Evolutionary conservation across 2,329 filamentous ascomycete genomes (phyloP).

Genomic region (Nothomitra cinnamomea): DNA sequence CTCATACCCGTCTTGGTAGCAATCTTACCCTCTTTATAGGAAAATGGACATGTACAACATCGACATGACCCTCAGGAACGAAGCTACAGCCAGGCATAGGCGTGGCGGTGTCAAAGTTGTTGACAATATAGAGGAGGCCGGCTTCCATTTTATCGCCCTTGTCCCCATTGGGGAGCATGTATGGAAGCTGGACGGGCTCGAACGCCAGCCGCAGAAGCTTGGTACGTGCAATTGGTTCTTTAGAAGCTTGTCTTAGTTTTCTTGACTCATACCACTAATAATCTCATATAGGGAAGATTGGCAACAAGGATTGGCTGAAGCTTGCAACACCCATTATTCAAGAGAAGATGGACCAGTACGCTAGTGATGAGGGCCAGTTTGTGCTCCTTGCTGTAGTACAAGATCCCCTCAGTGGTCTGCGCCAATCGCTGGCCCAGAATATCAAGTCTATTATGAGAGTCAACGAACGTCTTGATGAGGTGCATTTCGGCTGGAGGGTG

Average conservation of each 20-base stretch:
- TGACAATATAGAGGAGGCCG: conserved; percentile 30
- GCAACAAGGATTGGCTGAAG: conserved; percentile 45
- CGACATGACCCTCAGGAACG: conserved; percentile 42
- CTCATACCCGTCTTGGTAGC: conserved; percentile 1
- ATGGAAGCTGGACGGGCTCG: conserved; percentile 81
- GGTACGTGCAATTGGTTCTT: conserved; percentile 22
- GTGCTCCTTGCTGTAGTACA: conserved; percentile 59
- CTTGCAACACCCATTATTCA: conserved; percentile 48
- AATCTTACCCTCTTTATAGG: conserved; percentile 20
- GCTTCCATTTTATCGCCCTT: conserved; percentile 81
- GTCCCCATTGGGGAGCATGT: conserved; percentile 57
- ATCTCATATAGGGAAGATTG: conserved; percentile 15
- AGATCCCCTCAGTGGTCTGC: conserved; percentile 39
- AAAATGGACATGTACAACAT: conserved; percentile 61
- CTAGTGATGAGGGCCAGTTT: conserved; percentile 51
- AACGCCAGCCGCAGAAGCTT: conserved; percentile 49
- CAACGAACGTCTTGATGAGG: conserved; percentile 22
- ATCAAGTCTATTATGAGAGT: conserved; percentile 26
- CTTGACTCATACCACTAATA: not conserved
- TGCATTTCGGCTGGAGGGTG: conserved; percentile 27
- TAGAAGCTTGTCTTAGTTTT: not conserved
- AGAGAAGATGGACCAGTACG: conserved; percentile 48
- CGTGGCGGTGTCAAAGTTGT: conserved; percentile 16
- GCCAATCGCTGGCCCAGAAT: conserved; percentile 26
- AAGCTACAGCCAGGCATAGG: conserved; percentile 18